phyloP scores from a whole-genome alignment of 768 basidiomycete species.

The Agaricus blazei region DNA sequence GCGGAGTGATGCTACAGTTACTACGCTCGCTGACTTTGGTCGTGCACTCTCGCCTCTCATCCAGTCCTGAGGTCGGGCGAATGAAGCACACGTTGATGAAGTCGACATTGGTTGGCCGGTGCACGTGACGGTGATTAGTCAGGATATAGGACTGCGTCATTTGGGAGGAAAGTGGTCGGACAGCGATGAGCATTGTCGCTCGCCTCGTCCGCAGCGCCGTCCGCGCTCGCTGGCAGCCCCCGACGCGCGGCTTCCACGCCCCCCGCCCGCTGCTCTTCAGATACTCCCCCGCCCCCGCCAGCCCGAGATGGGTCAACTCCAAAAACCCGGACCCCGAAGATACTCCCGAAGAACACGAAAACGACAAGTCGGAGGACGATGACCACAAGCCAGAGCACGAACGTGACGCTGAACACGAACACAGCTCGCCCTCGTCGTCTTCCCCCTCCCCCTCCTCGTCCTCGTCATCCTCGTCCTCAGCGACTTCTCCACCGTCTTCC shows the following conservation, averaged over 20 bases:
- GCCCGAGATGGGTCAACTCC: conserved; percentile 6
- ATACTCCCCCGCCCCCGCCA: background rate
- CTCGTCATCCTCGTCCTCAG: conserved; percentile 14
- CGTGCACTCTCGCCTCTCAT: too few species aligned
- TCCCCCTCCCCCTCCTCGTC: conserved; percentile 13
- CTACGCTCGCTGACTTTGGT: too few species aligned
- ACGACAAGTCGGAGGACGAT: background rate
- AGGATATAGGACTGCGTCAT: too few species aligned
- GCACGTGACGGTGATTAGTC: too few species aligned
- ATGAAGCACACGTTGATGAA: too few species aligned
- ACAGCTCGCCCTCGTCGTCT: conserved; percentile 12
- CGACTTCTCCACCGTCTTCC: conserved; percentile 15
- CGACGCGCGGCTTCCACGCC: background rate
- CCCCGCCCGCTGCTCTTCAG: background rate
- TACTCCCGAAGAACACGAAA: background rate
- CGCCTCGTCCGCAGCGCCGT: conserved; percentile 1
- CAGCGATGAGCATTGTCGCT: conserved; percentile 9
- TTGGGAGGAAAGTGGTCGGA: background rate
- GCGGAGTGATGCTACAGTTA: too few species aligned
- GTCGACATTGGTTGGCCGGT: too few species aligned
- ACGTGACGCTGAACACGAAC: background rate
- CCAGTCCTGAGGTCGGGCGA: too few species aligned
- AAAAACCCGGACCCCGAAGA: conserved; percentile 2
- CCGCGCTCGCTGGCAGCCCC: background rate
- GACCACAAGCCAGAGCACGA: conserved; percentile 3